Evolutionary conservation across 2,329 filamentous ascomycete genomes (phyloP).

Genomic region (Calonectria henricotiae): DNA sequence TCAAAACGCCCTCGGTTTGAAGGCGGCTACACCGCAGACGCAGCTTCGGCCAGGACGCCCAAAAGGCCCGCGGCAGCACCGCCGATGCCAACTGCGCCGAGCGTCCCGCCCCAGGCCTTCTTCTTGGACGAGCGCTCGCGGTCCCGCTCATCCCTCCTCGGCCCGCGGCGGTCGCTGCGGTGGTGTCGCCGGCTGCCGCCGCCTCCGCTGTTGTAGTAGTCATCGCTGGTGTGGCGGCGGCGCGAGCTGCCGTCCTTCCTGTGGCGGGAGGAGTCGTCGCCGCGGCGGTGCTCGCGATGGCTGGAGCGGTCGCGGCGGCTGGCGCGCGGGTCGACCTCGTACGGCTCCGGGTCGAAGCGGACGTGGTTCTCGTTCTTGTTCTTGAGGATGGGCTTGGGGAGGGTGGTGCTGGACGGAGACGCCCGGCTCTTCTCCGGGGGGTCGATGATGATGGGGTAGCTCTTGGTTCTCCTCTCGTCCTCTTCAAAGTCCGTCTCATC

Average conservation of each 20-base stretch:
- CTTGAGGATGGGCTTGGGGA: conserved; percentile 75
- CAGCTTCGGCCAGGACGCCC: conserved; percentile 73
- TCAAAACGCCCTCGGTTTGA: not conserved
- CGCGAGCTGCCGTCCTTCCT: conserved; percentile 48
- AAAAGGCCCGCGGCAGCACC: conserved; percentile 74
- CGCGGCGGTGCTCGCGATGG: conserved; percentile 22
- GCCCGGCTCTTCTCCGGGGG: conserved; percentile 56
- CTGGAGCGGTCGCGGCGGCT: conserved; percentile 36
- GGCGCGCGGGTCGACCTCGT: conserved; percentile 61
- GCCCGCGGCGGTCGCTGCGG: conserved; percentile 58
- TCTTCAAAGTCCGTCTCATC: conserved; percentile 56
- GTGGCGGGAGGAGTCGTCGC: conserved; percentile 44
- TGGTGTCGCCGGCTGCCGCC: conserved; percentile 58
- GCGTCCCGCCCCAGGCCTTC: conserved; percentile 69
- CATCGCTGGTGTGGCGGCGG: conserved; percentile 55
- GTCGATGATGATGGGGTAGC: conserved; percentile 59
- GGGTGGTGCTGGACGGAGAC: conserved; percentile 57
- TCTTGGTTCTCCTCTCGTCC: conserved; percentile 54
- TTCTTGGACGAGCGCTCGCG: conserved; percentile 60
- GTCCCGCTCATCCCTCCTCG: conserved; percentile 56
- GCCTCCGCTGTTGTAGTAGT: conserved; percentile 51
- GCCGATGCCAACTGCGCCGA: conserved; percentile 73
- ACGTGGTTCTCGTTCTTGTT: conserved; percentile 74
- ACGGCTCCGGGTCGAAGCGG: conserved; percentile 67
- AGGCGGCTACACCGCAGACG: conserved; percentile 54